Percentiles rank a stretch among this genome's conserved stretches.
These are phyloP conservation scores for Suhomyces bokatorum DNA, from an alignment of 1,139 yeast species.

Conservation along the genomic window DNA sequence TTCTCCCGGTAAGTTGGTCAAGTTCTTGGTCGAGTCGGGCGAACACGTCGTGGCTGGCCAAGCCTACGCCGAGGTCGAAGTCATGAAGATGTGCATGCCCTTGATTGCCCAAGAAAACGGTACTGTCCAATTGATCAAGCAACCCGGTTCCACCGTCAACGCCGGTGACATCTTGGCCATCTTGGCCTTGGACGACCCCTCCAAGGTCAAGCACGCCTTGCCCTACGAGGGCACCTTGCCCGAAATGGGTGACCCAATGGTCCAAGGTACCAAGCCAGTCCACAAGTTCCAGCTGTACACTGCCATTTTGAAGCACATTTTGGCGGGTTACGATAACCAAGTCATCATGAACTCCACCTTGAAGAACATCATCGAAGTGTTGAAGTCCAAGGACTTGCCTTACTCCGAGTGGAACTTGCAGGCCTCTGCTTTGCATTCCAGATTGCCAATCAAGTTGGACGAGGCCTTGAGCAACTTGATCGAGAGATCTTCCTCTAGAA, in stretches of 20 bases:
- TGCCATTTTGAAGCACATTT: constrained; percentile 68
- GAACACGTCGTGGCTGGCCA: constrained; percentile 92
- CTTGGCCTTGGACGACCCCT: constrained; percentile 91
- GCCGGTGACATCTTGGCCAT: constrained; percentile 98
- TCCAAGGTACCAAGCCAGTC: constrained; percentile 81
- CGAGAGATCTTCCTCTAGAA: constrained; percentile 65
- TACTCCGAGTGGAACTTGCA: constrained; percentile 88
- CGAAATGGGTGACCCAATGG: constrained; percentile 76
- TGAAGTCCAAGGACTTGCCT: constrained; percentile 82
- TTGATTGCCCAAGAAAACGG: constrained; percentile 92
- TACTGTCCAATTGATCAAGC: constrained; percentile 86
- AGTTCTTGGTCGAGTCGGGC: constrained; percentile 91
- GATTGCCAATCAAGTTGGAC: constrained; percentile 80
- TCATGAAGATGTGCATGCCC: constrained; percentile 98
- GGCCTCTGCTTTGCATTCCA: constrained; percentile 87
- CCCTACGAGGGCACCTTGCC: constrained; percentile 96
- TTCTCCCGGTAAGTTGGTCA: constrained; percentile 96
- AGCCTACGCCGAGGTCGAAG: constrained; percentile 97
- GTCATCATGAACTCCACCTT: constrained; percentile 86
- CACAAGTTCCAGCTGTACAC: constrained; percentile 66
- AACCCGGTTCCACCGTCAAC: constrained; percentile 95
- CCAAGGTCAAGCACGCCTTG: constrained; percentile 93
- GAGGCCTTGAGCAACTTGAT: constrained; percentile 62
- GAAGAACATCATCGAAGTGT: constrained; percentile 65
- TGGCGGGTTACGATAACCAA: constrained; percentile 92